phyloP scores from a whole-genome alignment of 1,284 basidiomycete genomes.

The Afroboletus lepidellus region DNA sequence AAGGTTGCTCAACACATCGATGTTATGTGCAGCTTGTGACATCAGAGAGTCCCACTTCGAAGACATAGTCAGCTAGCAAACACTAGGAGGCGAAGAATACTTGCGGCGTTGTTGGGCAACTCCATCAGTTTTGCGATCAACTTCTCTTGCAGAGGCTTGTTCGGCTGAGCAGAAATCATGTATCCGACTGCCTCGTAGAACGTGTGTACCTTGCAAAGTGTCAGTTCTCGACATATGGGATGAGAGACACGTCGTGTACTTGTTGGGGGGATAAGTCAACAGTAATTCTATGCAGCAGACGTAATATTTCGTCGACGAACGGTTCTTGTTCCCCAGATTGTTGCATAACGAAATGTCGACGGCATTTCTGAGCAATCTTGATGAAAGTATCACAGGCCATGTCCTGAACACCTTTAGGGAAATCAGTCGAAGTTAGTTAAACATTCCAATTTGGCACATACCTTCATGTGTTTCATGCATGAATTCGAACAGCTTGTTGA shows the following conservation, averaged over 20 bases:
- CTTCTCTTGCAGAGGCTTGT: constrained; percentile 95
- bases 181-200: constrained; percentile 99
- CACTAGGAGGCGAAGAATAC: constrained; percentile 30
- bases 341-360: constrained; percentile 98
- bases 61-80: constrained; percentile 3
- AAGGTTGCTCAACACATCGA: constrained; percentile 87
- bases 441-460: constrained; percentile 27
- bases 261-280: constrained; percentile 95
- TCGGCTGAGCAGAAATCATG: constrained; percentile 99
- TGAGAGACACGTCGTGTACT: constrained; percentile 38
- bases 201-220: constrained; percentile 72
- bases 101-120: constrained; percentile 90
- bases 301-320: constrained; percentile 97
- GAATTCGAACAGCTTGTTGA: constrained; percentile 99
- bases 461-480: constrained; percentile 99
- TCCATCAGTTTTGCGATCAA: constrained; percentile 97
- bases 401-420: constrained; percentile 86
- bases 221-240: constrained; percentile 1
- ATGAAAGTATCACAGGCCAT: constrained; percentile 99
- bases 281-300: constrained; percentile 91
- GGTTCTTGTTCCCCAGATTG: constrained; percentile 97
- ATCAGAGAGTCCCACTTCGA: constrained; percentile 94
- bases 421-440: constrained; percentile 5
- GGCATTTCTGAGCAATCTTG: constrained; percentile 99
- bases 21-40: constrained; percentile 91